Conservation (phyloP, 441 rosid species). For the Brassica hybrid region DNA sequence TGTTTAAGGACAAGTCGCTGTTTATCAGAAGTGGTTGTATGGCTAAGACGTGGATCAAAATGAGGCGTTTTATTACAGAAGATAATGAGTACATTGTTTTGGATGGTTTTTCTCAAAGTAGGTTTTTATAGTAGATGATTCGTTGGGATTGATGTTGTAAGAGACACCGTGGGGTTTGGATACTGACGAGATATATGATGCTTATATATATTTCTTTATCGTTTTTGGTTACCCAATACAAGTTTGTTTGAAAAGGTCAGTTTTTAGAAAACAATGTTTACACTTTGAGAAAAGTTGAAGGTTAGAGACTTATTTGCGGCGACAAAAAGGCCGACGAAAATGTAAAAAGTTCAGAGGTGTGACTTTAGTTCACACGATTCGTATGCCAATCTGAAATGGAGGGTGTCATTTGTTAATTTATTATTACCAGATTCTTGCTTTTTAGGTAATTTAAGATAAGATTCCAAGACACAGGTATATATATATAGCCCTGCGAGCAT, state of each 20-base stretch:
- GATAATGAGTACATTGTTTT: constrained; percentile 5
- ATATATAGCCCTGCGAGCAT: too few relatives aligned
- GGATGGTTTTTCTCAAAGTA: neutral
- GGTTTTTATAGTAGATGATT: too few relatives aligned
- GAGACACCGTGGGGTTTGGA: neutral
- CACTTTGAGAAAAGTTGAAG: neutral
- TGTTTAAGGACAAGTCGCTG: constrained; percentile 13
- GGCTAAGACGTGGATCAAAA: constrained; percentile 3
- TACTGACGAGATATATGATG: neutral
- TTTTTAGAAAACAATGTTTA: neutral
- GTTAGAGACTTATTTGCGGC: neutral
- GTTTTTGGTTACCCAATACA: neutral
- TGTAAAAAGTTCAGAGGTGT: neutral
- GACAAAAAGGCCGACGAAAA: neutral
- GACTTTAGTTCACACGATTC: neutral
- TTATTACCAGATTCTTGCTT: neutral
- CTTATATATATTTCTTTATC: neutral
- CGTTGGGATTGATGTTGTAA: constrained; percentile 5
- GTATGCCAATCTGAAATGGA: neutral
- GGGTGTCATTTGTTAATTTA: neutral
- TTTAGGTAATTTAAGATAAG: neutral
- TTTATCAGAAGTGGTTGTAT: constrained; percentile 11
- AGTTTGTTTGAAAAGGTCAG: neutral
- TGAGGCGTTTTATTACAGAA: neutral
- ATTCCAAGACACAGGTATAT: neutral